Evolutionary conservation across 2,329 filamentous ascomycete species (phyloP).

Genomic region (Colletotrichum scovillei): DNA sequence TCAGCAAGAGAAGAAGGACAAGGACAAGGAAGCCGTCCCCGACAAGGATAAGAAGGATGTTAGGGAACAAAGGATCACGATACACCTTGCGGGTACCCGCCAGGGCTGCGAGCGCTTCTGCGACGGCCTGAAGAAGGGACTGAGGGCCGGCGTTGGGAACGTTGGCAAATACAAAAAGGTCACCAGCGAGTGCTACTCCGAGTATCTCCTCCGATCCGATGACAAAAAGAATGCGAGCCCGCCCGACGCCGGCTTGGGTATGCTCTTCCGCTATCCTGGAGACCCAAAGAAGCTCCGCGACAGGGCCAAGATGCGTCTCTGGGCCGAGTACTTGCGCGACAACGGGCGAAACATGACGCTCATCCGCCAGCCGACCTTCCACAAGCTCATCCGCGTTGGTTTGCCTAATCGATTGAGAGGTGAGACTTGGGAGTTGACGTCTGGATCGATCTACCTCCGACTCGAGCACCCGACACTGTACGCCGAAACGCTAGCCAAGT

Average conservation of each 20-base stretch:
- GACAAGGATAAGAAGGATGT: constrained; percentile 51
- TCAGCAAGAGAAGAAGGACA: constrained; percentile 57
- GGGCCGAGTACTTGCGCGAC: constrained; percentile 95
- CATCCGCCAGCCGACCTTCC: constrained; percentile 95
- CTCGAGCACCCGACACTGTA: constrained; percentile 89
- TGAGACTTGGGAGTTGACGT: constrained; percentile 96
- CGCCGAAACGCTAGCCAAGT: constrained; percentile 84
- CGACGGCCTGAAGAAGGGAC: constrained; percentile 90
- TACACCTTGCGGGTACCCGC: constrained; percentile 90
- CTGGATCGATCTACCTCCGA: constrained; percentile 88
- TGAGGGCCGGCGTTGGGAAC: constrained; percentile 88
- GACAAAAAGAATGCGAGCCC: constrained; percentile 72
- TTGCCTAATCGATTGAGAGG: constrained; percentile 92
- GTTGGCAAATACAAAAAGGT: constrained; percentile 87
- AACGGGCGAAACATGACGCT: constrained; percentile 94
- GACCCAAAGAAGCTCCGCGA: constrained; percentile 95
- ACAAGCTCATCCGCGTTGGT: constrained; percentile 96
- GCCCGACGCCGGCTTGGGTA: constrained; percentile 93
- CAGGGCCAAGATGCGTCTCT: constrained; percentile 95
- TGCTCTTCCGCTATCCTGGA: constrained; percentile 93
- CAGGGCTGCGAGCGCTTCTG: constrained; percentile 95
- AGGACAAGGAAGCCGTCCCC: constrained; percentile 51
- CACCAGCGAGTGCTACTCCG: constrained; percentile 88
- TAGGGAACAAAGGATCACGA: constrained; percentile 85
- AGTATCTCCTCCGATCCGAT: constrained; percentile 77